Conservation (phyloP, 805 yeast genomes). For the Monosporozyma unispora region DNA sequence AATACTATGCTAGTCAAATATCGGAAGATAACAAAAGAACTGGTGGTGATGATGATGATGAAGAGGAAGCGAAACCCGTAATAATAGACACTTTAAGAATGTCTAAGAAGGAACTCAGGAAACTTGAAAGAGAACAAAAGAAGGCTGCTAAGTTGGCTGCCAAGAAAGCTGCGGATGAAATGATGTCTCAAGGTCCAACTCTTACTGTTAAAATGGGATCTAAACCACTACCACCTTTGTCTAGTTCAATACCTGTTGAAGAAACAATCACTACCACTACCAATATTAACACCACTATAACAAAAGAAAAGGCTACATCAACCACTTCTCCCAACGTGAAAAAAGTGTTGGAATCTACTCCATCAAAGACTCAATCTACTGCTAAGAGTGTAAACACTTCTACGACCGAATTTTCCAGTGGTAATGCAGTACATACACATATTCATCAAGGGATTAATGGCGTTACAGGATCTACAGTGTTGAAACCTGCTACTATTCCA, state of each 20-base stretch:
- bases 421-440: slow-evolving; percentile 22
- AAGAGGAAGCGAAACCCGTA: slow-evolving; percentile 2
- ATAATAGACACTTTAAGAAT: slow-evolving; percentile 17
- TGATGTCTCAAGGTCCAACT: slow-evolving; percentile 10
- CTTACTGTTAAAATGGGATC: slow-evolving; percentile 7
- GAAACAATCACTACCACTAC: not conserved
- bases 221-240: slow-evolving; percentile 2
- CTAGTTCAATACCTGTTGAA: not conserved
- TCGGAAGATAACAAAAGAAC: slow-evolving; percentile 18
- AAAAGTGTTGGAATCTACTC: slow-evolving; percentile 4
- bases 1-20: slow-evolving; percentile 25
- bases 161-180: slow-evolving; percentile 13
- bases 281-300: not conserved
- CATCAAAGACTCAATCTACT: slow-evolving; percentile 11
- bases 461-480: slow-evolving; percentile 24
- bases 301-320: not conserved
- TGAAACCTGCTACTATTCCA: slow-evolving; percentile 48
- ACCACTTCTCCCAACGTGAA: slow-evolving; percentile 15
- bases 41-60: slow-evolving; percentile 10
- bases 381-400: slow-evolving; percentile 12
- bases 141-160: slow-evolving; percentile 29
- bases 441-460: slow-evolving; percentile 28
- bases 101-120: slow-evolving; percentile 29
- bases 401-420: slow-evolving; percentile 4
- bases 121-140: slow-evolving; percentile 30